phyloP scores from a whole-genome alignment of 108 stramenopile genomes.

The Skeletonema grethae region DNA sequence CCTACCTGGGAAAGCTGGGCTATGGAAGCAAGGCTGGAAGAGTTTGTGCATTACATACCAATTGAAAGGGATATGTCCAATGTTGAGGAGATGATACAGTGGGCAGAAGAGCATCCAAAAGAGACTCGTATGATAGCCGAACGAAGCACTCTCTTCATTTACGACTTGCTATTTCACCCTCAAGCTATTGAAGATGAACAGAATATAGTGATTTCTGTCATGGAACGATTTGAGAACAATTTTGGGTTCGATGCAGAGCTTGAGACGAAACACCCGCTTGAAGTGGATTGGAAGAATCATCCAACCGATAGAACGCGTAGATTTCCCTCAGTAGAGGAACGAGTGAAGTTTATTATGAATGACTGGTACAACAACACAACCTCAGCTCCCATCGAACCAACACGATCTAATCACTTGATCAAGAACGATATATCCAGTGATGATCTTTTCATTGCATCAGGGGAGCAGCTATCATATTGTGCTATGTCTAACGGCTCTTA shows the following conservation, averaged over 20 bases:
- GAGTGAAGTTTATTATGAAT: constrained; percentile 67
- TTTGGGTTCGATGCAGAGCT: constrained; percentile 23
- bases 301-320: constrained; percentile 32
- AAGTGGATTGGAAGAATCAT: constrained; percentile 34
- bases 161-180: constrained; percentile 45
- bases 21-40: constrained; percentile 48
- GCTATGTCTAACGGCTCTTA: constrained; percentile 16
- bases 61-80: constrained; percentile 47
- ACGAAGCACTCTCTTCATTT: constrained; percentile 51
- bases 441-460: constrained; percentile 36
- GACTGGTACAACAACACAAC: constrained; percentile 60
- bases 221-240: constrained; percentile 45
- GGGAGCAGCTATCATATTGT: constrained; percentile 23
- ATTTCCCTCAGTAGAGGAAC: constrained; percentile 75
- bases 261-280: constrained; percentile 3
- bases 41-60: constrained; percentile 55
- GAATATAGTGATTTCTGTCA: constrained; percentile 29
- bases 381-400: not conserved
- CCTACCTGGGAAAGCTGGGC: constrained; percentile 52
- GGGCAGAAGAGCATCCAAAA: constrained; percentile 46
- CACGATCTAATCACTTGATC: not conserved
- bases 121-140: constrained; percentile 44
- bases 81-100: constrained; percentile 57
- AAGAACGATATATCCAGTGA: constrained; percentile 16
- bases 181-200: constrained; percentile 41